A percentile compares a stretch with the other conserved stretches of the same genome.
These are phyloP conservation scores for Anthracocystis setariae DNA, from an alignment of 1,284 basidiomycete genomes.

Conservation along the genomic window DNA sequence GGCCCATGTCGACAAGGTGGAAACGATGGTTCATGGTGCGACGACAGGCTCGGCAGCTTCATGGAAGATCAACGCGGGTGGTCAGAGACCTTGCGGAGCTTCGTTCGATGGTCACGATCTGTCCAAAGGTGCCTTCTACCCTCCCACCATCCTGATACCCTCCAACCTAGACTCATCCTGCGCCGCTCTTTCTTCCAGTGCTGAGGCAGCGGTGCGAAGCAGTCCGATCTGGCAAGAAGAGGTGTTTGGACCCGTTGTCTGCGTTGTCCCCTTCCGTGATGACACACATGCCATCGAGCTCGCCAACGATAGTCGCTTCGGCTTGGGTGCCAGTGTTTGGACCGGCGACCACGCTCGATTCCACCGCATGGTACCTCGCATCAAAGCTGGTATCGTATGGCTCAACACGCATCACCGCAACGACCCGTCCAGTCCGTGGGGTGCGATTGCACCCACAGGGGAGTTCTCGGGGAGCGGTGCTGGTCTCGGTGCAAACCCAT, in stretches of 20 bases:
- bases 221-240: conserved; percentile 78
- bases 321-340: conserved; percentile 83
- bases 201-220: conserved; percentile 48
- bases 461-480: conserved; percentile 3
- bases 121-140: conserved; percentile 77
- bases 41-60: no score
- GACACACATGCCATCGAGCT: conserved; percentile 76
- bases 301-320: conserved; percentile 81
- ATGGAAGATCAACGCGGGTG: conserved; percentile 73
- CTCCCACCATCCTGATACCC: conserved; percentile 76
- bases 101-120: conserved; percentile 77
- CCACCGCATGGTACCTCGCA: conserved; percentile 11
- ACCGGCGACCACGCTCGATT: conserved; percentile 71
- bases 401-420: conserved; percentile 76
- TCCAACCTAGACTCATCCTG: conserved; percentile 47
- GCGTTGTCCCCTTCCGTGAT: conserved; percentile 66
- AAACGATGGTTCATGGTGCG: conserved; percentile 72
- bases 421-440: conserved; percentile 79
- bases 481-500: conserved; percentile 10
- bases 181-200: conserved; percentile 8
- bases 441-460: conserved; percentile 69
- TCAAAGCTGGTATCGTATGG: conserved; percentile 76
- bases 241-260: conserved; percentile 81
- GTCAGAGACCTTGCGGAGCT: conserved; percentile 74
- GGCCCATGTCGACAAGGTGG: conserved; percentile 75